Evolutionary conservation across 2,329 filamentous ascomycete genomes (phyloP), one percentile per base, ranked within the genome.

Genomic region (Shiraia bambusicola): DNA sequence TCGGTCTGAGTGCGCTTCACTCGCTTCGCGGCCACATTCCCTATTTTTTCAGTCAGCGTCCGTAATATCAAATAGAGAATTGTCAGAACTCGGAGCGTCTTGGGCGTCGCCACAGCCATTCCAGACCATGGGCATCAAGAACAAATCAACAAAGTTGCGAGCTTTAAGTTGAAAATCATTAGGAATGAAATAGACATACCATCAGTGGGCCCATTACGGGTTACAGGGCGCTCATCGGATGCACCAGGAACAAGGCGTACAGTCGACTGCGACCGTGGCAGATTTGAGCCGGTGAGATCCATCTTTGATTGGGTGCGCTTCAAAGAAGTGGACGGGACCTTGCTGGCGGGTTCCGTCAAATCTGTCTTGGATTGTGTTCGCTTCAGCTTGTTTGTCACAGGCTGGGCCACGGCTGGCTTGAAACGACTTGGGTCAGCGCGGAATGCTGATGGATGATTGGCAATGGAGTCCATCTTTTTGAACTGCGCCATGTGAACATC

Each of bases 391-490:
- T 50, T 9, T 2, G 49, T 36, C 27, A 46, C 34, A 9, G 64
- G 31, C 25, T 58, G 52, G 4, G 47, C 47, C 7, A 50, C 49
- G 33, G 53, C 51, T 8, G 81, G 79, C n/a, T 79, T 77, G 50
- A 74, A 69, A 7, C 77, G 76, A 26, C 69, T 76, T 4, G 76
- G 69, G 45, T 80, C 76, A 15, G 78, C 78, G 48, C 88, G 79
- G 72, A 84, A 93, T 12, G 85, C 81, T 9, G 91, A 95, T 7
- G 89, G 78, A 65, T 96, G 91, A 49, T 84, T 84, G 30, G 83
- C 88, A 61, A 97, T 96, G 2, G 91, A 96, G 65, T 95, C 90
- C 92, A 97, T 96, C 76, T 95, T 97, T 71, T 88, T 88, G 73
- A 97, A 96, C 61, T 92, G 81, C 35, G 84, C 83, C 80, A 88